A percentile compares a stretch with the other conserved stretches of the same genome.
Conservation (phyloP, 352 stramenopile species). For the Blastocystis sp. region DNA sequence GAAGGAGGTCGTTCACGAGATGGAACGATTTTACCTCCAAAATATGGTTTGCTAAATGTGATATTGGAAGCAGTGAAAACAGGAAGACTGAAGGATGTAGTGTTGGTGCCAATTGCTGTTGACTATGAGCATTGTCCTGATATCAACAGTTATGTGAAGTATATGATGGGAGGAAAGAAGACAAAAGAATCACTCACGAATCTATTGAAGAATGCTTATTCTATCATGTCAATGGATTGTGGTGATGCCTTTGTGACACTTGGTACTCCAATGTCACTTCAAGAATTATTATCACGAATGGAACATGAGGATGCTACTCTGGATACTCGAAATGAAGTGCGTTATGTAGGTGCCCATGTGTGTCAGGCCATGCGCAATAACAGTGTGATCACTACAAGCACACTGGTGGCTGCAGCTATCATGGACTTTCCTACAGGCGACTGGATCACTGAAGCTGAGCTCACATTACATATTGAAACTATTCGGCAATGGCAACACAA, state of each 20-base stretch:
- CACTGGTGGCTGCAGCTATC: conserved; percentile 72
- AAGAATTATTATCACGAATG: conserved; percentile 66
- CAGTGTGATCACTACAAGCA: conserved; percentile 73
- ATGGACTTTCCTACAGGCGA: conserved; percentile 71
- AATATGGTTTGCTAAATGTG: conserved; percentile 67
- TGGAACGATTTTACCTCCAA: conserved; percentile 66
- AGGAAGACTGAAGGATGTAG: conserved; percentile 65
- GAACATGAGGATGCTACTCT: conserved; percentile 66
- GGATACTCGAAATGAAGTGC: conserved; percentile 2
- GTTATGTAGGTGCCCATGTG: conserved; percentile 68
- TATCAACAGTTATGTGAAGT: conserved; percentile 76
- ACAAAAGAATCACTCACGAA: conserved; percentile 73
- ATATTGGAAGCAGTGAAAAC: conserved; percentile 66
- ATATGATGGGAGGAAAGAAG: conserved; percentile 77
- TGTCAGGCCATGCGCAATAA: conserved; percentile 72
- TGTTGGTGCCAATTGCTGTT: conserved; percentile 77
- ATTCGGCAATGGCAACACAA: conserved; percentile 71
- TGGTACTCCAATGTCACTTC: conserved; percentile 71
- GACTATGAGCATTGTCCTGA: conserved; percentile 82
- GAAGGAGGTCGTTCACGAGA: conserved; percentile 77
- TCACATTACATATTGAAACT: conserved; percentile 69
- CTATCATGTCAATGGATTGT: conserved; percentile 73
- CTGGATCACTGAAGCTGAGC: conserved; percentile 70
- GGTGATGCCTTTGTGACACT: conserved; percentile 79
- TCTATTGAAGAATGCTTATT: conserved; percentile 73